Evolutionary conservation across 345 rosid genomes (phyloP), one percentile per base, ranked within the genome.

Genomic region (Populus deltoides): DNA sequence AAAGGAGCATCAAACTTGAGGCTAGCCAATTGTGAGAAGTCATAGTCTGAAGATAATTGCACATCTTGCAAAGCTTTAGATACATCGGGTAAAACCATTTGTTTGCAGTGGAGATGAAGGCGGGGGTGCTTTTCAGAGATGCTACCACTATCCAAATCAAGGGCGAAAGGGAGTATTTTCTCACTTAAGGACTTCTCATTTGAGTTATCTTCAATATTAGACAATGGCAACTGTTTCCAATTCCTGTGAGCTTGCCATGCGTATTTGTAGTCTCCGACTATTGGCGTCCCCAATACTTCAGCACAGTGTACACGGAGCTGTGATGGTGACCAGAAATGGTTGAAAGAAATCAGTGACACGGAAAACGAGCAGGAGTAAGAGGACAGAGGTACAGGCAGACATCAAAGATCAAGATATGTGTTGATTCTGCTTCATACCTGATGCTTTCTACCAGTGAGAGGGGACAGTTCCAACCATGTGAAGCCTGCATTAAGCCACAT

Each of bases 231-330:
- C 41, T 84, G 74, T 83, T 83, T 79, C 86, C 86, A 80, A 35
- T 84, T 76, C 86, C 85, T 85, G 82, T 95, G 97, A 81, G 88
- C 86, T 85, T 89, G 97, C 97, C 98, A 91, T 9, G 93, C 98
- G 18, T 96, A 96, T 79, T 96, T 96, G 72, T 81, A 93, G 83
- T 93, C 98, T 71, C 99, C 99, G 5, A 96, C 90, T 80, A 96
- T 91, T 5, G 99, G 98, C 53, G 99, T 93, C 71, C 97, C 94
- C 79, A 94, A 76, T 63, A 90, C 92, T 79, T 93, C 97, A 38
- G 98, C 98, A 81, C 99, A 93, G 81, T 96, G 99, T 76, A 96
- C 99, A 20, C 98, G 94, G 33, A 96, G 90, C 98, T 96, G 88
- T 47, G 51, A 15, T 65, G 29, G 80, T 77, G 76, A 49, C 59